Evolutionary conservation across 116 monocot genomes (phyloP).

Genomic region (Cymodocea nodosa): DNA sequence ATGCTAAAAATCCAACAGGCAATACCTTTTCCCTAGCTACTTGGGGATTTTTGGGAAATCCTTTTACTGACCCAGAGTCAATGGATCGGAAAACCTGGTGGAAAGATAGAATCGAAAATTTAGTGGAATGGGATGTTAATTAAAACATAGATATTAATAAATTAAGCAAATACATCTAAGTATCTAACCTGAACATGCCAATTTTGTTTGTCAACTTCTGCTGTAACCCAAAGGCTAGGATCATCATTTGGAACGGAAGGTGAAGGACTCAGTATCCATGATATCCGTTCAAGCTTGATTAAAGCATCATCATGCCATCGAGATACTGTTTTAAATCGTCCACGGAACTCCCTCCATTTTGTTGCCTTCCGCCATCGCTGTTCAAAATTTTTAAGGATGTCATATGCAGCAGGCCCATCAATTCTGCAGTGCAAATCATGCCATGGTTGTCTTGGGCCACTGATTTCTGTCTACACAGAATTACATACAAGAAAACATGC

Average conservation of each 20-base stretch:
- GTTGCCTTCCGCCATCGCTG: constrained; percentile 82
- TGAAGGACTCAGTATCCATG: constrained; percentile 80
- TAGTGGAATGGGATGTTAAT: neutral
- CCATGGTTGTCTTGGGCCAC: constrained; percentile 90
- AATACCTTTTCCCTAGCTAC: constrained; percentile 40
- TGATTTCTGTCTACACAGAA: constrained; percentile 24
- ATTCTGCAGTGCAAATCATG: constrained; percentile 91
- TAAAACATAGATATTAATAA: too few species aligned
- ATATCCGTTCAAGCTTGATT: constrained; percentile 74
- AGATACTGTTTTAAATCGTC: constrained; percentile 26
- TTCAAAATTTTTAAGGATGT: constrained; percentile 81
- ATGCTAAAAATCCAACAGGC: neutral
- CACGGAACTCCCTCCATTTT: constrained; percentile 35
- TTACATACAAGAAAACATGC: constrained; percentile 5
- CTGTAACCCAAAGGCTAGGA: constrained; percentile 41
- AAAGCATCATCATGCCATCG: constrained; percentile 68
- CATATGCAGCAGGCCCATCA: constrained; percentile 92
- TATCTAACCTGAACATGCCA: constrained; percentile 79
- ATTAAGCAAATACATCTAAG: constrained; percentile 7
- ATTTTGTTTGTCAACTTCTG: constrained; percentile 41
- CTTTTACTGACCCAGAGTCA: constrained; percentile 88
- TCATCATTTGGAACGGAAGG: constrained; percentile 26
- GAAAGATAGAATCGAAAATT: neutral
- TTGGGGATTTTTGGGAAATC: constrained; percentile 47
- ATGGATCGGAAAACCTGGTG: constrained; percentile 73